Evolutionary conservation across 331 rosid genomes (phyloP).

Genomic region (Rosa hybrid): DNA sequence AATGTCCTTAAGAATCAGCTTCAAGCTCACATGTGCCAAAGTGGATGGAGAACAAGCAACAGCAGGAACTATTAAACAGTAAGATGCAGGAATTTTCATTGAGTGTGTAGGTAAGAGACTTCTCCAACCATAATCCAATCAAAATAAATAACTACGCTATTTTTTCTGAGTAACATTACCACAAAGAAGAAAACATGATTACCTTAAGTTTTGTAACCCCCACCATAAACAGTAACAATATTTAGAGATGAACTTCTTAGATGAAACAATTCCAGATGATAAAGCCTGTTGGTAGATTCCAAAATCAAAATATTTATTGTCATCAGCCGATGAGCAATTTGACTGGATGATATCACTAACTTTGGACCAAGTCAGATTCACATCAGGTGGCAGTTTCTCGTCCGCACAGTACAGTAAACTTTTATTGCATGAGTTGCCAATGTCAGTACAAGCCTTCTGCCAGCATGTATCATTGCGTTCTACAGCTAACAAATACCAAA

Average conservation of each 20-base stretch:
- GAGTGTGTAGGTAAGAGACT: neutral
- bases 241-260: slow-evolving; percentile 66
- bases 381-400: slow-evolving; percentile 30
- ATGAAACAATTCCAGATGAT: slow-evolving; percentile 58
- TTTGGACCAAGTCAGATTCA: slow-evolving; percentile 34
- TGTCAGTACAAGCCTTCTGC: slow-evolving; percentile 57
- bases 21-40: neutral
- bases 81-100: neutral
- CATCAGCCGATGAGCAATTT: slow-evolving; percentile 43
- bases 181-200: slow-evolving; percentile 2
- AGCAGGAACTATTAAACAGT: neutral
- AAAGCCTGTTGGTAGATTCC: slow-evolving; percentile 78
- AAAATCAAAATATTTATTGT: slow-evolving; percentile 52
- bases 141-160: slow-evolving; percentile 8
- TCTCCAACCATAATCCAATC: slow-evolving; percentile 6
- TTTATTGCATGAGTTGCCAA: slow-evolving; percentile 25
- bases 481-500: slow-evolving; percentile 90
- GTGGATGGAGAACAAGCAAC: neutral
- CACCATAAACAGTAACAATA: slow-evolving; percentile 98
- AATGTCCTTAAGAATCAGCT: slow-evolving; percentile 2
- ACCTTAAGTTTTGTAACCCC: slow-evolving; percentile 99
- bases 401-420: slow-evolving; percentile 73
- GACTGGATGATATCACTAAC: slow-evolving; percentile 21
- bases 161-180: neutral
- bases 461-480: slow-evolving; percentile 95